Conservation (phyloP, 768 basidiomycete species). For the Phlebiopsis flavidoalba region DNA sequence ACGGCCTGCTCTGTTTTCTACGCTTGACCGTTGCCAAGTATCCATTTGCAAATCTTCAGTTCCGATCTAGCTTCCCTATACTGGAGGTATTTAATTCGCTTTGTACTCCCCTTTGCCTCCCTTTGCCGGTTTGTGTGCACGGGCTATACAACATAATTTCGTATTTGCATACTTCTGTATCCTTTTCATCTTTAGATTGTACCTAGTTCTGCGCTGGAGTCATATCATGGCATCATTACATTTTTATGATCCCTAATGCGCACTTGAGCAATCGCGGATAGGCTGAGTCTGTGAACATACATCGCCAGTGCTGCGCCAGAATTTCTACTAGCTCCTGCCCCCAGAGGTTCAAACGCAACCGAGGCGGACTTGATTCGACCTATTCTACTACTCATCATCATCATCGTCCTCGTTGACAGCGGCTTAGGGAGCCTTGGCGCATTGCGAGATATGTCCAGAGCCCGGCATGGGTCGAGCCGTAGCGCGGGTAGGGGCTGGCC, state of each 20-base stretch:
- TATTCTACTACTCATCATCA: not conserved
- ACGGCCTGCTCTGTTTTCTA: slow-evolving; percentile 19
- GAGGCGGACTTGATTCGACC: too few relatives aligned
- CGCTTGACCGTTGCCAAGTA: slow-evolving; percentile 26
- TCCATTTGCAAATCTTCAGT: slow-evolving; percentile 20
- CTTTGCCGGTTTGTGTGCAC: not conserved
- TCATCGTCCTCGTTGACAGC: slow-evolving; percentile 8
- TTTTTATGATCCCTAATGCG: not conserved
- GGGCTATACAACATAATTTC: not conserved
- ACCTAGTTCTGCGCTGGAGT: too few relatives aligned
- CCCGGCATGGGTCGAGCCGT: slow-evolving; percentile 29
- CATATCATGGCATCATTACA: not conserved
- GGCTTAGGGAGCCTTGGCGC: not conserved
- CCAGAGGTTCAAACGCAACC: too few relatives aligned
- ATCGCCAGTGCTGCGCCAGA: not conserved
- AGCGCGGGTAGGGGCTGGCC: not conserved
- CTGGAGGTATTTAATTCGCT: not conserved
- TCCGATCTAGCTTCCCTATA: not conserved
- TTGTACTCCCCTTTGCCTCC: not conserved
- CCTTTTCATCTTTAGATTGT: too few relatives aligned
- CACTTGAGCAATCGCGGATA: not conserved
- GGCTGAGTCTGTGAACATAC: not conserved
- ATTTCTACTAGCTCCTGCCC: not conserved
- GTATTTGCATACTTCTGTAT: not conserved
- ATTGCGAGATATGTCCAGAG: slow-evolving; percentile 32